Base-by-base conservation (phyloP, 257 asterid species). In the Jacaranda copaia region DNA sequence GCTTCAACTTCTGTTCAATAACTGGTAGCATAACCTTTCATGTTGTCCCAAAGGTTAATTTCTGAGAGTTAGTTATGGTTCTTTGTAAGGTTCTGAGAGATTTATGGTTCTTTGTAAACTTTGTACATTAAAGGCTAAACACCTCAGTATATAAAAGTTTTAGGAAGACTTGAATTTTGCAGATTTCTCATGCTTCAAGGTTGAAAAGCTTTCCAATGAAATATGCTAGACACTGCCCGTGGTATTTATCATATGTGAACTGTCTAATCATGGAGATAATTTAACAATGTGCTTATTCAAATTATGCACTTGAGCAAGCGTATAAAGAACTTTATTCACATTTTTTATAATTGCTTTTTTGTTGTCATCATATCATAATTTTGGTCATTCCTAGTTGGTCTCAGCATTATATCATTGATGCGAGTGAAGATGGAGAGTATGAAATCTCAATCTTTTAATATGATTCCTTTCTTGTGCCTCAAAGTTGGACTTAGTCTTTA, bases 381-480 rank as follows among this genome's bases (percentile, higher is more conserved):
- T 20, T 8, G 72, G 45, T 4, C 38, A 19, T 53, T 63, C 56
- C 40, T n/a, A 25, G 49, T 53, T 75, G 36, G 73, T 69, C 67
- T 63, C 45, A 7, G 15, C n/a, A 15, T 55, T 51, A 32, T 25
- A 42, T 43, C 42, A 18, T 39, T 60, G 14, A 8, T 8, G 55
- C 53, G 67, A 39, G 72, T 65, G 15, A 39, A 51, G 8, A 45
- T 56, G 40, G 69, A 32, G 56, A 51, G 35, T 75, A 43, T 35
- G 6, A 74, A 48, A 48, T 57, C 57, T 58, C 59, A 39, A 42
- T 25, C 9, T 72, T 68, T 70, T 39, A 3, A 8, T 19, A 12
- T 73, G 68, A 73, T 45, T 4, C 62, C 71, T 39, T 61, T 74
- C 3, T 35, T 51, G 56, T 65, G 11, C 15, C 71, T 74, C 40